Evolutionary conservation across 768 basidiomycete genomes (phyloP).

Genomic region (Chiua virens): DNA sequence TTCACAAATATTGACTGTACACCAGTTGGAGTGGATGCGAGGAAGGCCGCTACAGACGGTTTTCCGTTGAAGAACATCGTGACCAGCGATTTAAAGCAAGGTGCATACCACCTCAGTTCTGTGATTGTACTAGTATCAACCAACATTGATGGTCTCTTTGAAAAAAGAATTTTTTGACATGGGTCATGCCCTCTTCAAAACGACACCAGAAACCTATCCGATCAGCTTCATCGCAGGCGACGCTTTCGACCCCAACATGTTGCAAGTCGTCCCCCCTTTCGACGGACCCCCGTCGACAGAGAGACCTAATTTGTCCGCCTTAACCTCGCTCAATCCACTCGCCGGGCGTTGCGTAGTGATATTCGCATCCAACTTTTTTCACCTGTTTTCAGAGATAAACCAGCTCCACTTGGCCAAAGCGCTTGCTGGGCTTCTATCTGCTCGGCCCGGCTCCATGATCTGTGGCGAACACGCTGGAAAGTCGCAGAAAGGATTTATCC

Average conservation of each 20-base stretch:
- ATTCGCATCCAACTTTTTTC: slow-evolving; percentile 50
- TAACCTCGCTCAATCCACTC: slow-evolving; percentile 48
- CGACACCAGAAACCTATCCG: slow-evolving; percentile 52
- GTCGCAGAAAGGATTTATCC: not conserved
- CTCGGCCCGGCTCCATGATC: slow-evolving; percentile 31
- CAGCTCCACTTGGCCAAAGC: slow-evolving; percentile 29
- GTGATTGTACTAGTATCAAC: too few relatives aligned
- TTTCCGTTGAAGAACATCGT: slow-evolving; percentile 40
- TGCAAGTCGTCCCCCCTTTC: slow-evolving; percentile 36
- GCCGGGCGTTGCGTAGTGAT: slow-evolving; percentile 50
- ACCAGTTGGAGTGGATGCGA: slow-evolving; percentile 34
- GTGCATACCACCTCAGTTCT: slow-evolving; percentile 18
- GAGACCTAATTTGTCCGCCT: slow-evolving; percentile 28
- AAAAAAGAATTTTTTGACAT: slow-evolving; percentile 59
- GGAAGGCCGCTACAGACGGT: slow-evolving; percentile 43
- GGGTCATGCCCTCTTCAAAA: slow-evolving; percentile 47
- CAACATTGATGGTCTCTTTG: not conserved
- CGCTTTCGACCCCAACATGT: slow-evolving; percentile 45
- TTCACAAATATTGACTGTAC: not conserved
- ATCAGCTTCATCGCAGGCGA: slow-evolving; percentile 55
- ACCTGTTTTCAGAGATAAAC: slow-evolving; percentile 31
- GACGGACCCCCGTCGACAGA: slow-evolving; percentile 22
- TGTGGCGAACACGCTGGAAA: slow-evolving; percentile 28
- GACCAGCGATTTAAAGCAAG: slow-evolving; percentile 38
- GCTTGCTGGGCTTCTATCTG: slow-evolving; percentile 29